Base-by-base conservation (phyloP, 73 alveolate genomes). In the Stentor coeruleus region DNA sequence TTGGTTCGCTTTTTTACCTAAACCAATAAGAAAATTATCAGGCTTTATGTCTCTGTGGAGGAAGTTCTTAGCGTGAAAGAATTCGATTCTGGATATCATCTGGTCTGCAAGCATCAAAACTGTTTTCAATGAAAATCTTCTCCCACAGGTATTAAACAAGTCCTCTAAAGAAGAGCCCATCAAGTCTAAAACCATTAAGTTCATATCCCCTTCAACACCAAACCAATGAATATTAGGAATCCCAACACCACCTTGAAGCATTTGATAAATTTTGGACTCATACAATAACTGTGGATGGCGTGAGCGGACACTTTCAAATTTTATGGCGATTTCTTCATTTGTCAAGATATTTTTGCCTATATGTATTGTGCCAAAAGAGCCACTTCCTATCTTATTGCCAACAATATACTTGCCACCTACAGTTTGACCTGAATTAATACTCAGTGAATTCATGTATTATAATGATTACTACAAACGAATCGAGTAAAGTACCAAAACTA, bases 121-220 rank as follows among this genome's bases (percentile, higher is more conserved):
- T 36, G 98, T 93, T 83, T 93, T 91, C 58, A 96, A 82, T 20
- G 97, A 77, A 82, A 96, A 93, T 73, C 85, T 85, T 85, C 91
- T 92, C 74, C 93, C 90, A 75, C 93, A 87, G 35, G 84, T 89
- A 59, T 87, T 89, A 82, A 89, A 96, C 73, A 96, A 79, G 39
- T 94, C 91, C 58, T 96, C 98, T 59, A 96, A 86, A 40, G 94
- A 76, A 49, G 95, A 93, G 2, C 99, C 99, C 59, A 96, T 90
- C 30, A 92, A 75, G 58, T 95, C 98, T 90, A 94, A 89, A n/a
- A 94, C 95, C 90, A 96, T 85, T 3, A 93, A 85, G 88, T 95
- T 94, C 85, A 84, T 88, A 82, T 95, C 99, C 39, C 95, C 97
- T 83, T 91, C 85, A 60, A 84, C 85, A 35, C 92, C 97, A 85